These are phyloP conservation scores for Cyberlindnera mrakii DNA, from an alignment of 805 yeast genomes.

Conservation along the genomic window DNA sequence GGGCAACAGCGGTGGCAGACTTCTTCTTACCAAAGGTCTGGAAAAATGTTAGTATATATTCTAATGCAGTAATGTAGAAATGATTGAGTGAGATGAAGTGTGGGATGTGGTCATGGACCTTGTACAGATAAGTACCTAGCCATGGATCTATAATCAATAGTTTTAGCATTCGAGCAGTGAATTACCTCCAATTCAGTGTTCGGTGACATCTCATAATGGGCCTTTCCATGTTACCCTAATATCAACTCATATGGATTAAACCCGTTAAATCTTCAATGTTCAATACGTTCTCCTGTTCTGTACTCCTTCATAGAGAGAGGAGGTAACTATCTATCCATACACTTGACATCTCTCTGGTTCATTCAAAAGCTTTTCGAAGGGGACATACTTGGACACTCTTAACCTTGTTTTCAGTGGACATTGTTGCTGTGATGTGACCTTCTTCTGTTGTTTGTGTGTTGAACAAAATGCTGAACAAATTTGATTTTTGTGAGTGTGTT, in stretches of 20 bases:
- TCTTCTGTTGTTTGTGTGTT: constrained; percentile 8
- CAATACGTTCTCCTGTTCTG: no score
- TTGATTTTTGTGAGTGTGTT: constrained; percentile 17
- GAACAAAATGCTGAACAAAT: constrained; percentile 16
- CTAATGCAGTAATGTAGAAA: constrained; percentile 6
- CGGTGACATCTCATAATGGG: no score
- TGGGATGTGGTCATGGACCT: neutral
- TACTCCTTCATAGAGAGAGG: no score
- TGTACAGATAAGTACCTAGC: neutral
- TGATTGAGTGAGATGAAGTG: no score
- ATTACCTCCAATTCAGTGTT: no score
- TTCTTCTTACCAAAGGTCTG: constrained; percentile 99
- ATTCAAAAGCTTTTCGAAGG: neutral
- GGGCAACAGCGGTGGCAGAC: constrained; percentile 99
- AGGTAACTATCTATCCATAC: no score
- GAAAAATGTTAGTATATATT: constrained; percentile 21
- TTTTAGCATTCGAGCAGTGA: no score
- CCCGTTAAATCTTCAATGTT: no score
- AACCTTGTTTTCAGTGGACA: constrained; percentile 49
- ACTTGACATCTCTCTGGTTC: neutral
- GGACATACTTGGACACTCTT: constrained; percentile 86
- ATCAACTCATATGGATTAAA: no score
- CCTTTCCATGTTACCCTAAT: no score
- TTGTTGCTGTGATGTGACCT: constrained; percentile 30
- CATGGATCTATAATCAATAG: no score